Base-by-base conservation (phyloP, 2,329 filamentous ascomycete species). In the Plenodomus lindquistii region DNA sequence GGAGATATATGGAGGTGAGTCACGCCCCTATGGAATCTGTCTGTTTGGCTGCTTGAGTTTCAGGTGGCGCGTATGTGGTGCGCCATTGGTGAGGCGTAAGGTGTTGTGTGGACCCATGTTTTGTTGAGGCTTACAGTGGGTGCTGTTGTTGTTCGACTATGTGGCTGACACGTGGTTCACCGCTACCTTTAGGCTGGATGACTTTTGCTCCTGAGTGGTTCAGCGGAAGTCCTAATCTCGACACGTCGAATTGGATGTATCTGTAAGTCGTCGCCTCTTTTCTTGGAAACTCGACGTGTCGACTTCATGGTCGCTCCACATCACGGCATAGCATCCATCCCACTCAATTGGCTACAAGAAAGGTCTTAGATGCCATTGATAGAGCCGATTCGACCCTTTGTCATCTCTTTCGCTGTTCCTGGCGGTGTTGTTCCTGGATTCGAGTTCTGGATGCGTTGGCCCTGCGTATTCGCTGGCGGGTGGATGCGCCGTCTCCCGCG, bases 201-300 rank as follows among this genome's bases (percentile, higher is more conserved):
- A 86, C 84, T 0, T 86, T 86, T 67, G 80, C 78, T 35, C 84
- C 84, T 27, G 84, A 87, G 65, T 86, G 83, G 84, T 66, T 87
- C 56, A 81, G 76, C 2, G 83, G 81, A 0, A 81, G 74, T 39
- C 72, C 78, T 15, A 81, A 82, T 59, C 70, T 87, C 46, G 79
- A 83, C 52, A 83, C 79, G 0, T 76, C 75, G 22, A 83, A 85
- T 53, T 81, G 78, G 55, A 82, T 86, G 68, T 86, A 84, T 61
- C 65, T 82, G 65, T 75, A 59, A 74, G 73, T 73, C 29, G 39
- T 31, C 20, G 40, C 35, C 27, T 35, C 34, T 24, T 20, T 18
- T 27, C 19, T 44, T 37, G 22, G n/a, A 24, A 31, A 31, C 27
- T 41, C 38, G 17, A 37, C 35, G 41, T 42, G 13, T 16, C 20